Conservation (phyloP, 2,329 filamentous ascomycete genomes). For the Pestalotiopsis sp. region DNA sequence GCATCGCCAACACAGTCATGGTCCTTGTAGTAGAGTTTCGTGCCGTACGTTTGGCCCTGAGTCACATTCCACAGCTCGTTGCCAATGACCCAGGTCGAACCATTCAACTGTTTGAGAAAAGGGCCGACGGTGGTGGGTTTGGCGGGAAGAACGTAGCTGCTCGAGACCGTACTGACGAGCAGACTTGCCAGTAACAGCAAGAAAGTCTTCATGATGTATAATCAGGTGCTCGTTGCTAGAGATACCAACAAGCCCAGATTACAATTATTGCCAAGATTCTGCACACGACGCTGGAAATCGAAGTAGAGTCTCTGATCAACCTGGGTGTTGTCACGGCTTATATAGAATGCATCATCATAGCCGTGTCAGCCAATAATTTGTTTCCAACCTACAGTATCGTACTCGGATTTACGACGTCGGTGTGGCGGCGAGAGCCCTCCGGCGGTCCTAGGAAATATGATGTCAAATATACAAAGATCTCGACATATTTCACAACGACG, state of each 20-base stretch:
- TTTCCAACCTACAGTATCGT: background rate
- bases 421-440: background rate
- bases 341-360: background rate
- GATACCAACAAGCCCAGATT: background rate
- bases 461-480: background rate
- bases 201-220: constrained; percentile 8
- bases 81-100: constrained; percentile 30
- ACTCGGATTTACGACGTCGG: background rate
- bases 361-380: background rate
- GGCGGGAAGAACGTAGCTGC: background rate
- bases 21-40: constrained; percentile 27
- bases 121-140: constrained; percentile 16
- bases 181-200: constrained; percentile 5
- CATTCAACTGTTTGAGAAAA: constrained; percentile 27
- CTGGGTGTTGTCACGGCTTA: background rate
- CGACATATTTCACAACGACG: background rate
- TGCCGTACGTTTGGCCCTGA: constrained; percentile 26
- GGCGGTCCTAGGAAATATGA: background rate
- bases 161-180: constrained; percentile 2
- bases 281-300: background rate
- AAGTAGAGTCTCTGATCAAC: background rate
- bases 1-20: constrained; percentile 31
- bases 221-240: background rate
- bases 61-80: constrained; percentile 32
- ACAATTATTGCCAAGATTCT: background rate